Conservation (phyloP, 768 basidiomycete genomes). For the Mycena polygramma region DNA sequence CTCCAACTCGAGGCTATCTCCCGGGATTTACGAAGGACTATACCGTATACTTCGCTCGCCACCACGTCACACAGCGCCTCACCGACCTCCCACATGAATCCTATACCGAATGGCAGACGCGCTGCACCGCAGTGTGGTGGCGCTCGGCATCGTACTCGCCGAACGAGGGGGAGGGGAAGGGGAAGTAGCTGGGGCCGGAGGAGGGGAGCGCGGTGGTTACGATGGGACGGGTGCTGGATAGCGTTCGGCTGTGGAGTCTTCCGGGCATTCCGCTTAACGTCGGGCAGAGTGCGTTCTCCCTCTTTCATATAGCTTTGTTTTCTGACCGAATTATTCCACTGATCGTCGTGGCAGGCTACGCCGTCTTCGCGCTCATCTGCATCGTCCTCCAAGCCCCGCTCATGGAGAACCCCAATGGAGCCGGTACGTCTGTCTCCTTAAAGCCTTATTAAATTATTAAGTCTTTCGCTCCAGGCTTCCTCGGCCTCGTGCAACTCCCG, state of each 20-base stretch:
- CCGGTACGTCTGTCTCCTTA: too few relatives aligned
- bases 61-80: constrained; percentile 55
- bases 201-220: not conserved
- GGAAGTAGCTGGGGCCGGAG: not conserved
- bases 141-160: constrained; percentile 60
- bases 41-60: too few relatives aligned
- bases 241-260: constrained; percentile 23
- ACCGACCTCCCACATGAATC: constrained; percentile 81
- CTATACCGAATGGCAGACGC: constrained; percentile 80
- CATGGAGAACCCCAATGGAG: constrained; percentile 78
- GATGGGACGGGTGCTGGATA: constrained; percentile 3
- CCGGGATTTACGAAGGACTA: too few relatives aligned
- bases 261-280: constrained; percentile 12
- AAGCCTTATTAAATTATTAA: too few relatives aligned
- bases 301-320: too few relatives aligned
- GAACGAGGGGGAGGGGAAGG: too few relatives aligned
- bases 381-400: constrained; percentile 73
- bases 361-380: constrained; percentile 68
- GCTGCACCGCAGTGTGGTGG: constrained; percentile 84
- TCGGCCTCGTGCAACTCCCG: constrained; percentile 61
- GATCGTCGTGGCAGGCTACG: constrained; percentile 61
- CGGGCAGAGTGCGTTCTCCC: constrained; percentile 27
- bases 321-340: constrained; percentile 64
- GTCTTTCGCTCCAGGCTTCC: too few relatives aligned
- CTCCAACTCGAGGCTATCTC: too few relatives aligned